phyloP scores from a whole-genome alignment of 2,329 filamentous ascomycete genomes.

The Coniochaeta sp. region DNA sequence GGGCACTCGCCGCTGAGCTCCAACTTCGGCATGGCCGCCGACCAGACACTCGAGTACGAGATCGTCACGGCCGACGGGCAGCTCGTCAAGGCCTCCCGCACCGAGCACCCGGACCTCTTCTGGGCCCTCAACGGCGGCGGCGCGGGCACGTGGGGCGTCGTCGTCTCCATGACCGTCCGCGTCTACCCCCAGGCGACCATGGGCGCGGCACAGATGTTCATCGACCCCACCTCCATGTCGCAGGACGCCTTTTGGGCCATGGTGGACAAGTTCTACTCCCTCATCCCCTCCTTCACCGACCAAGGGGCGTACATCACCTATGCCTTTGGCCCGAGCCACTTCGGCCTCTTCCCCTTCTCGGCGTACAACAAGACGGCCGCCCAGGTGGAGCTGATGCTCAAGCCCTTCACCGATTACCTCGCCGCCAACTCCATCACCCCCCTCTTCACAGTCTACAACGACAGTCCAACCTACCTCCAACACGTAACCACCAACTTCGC shows the following conservation, averaged over 20 bases:
- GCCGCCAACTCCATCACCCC: background rate
- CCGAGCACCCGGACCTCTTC: constrained; percentile 14
- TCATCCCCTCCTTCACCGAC: constrained; percentile 3
- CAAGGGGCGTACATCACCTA: constrained; percentile 2
- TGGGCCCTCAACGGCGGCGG: constrained; percentile 14
- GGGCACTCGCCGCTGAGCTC: constrained; percentile 30
- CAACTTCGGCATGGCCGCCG: constrained; percentile 29
- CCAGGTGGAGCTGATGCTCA: constrained; percentile 2
- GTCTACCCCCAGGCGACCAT: background rate
- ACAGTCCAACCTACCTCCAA: constrained; percentile 1
- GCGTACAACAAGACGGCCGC: constrained; percentile 5
- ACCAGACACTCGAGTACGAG: constrained; percentile 29
- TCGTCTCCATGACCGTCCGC: background rate
- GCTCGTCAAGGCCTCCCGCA: constrained; percentile 8
- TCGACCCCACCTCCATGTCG: background rate
- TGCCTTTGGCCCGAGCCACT: constrained; percentile 2
- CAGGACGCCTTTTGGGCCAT: constrained; percentile 3
- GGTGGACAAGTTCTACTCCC: constrained; percentile 4
- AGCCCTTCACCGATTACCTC: constrained; percentile 4
- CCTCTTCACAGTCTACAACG: background rate
- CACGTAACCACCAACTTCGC: constrained; percentile 7
- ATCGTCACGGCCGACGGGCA: constrained; percentile 30
- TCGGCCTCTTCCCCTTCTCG: constrained; percentile 5
- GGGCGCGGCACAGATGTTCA: constrained; percentile 4
- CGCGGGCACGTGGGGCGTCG: background rate